These are phyloP conservation scores for Rhododendron williamsianum DNA, from an alignment of 148 eudicot genomes.

Conservation along the genomic window DNA sequence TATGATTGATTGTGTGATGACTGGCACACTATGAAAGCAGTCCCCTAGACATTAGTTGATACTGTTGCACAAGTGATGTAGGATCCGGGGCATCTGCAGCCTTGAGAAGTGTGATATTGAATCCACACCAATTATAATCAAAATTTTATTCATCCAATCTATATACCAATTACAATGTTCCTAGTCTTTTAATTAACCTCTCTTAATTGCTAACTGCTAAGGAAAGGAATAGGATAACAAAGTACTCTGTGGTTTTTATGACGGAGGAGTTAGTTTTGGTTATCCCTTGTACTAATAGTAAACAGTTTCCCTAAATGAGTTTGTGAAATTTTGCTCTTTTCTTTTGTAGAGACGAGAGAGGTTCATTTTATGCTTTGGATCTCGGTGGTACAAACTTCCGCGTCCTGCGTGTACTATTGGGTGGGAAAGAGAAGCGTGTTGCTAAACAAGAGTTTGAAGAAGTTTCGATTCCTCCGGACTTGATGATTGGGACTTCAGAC, in stretches of 20 bases:
- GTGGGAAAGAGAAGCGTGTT: slow-evolving; percentile 60
- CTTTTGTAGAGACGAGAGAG: slow-evolving; percentile 63
- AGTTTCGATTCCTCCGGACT: slow-evolving; percentile 74
- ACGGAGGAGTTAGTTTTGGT: not conserved
- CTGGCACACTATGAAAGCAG: not conserved
- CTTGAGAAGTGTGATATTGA: not conserved
- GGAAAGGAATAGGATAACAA: not conserved
- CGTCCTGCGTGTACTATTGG: slow-evolving; percentile 78
- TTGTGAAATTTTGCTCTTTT: slow-evolving; percentile 9
- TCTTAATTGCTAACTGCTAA: not conserved
- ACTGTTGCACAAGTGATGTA: not conserved
- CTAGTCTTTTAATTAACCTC: not conserved
- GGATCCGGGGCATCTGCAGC: not conserved
- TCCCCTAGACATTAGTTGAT: not conserved
- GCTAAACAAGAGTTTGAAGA: slow-evolving; percentile 72
- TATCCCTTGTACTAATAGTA: not conserved
- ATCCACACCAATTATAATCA: not conserved
- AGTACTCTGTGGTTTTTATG: not conserved
- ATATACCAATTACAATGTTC: not conserved
- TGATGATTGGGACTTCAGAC: slow-evolving; percentile 83
- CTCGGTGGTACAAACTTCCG: slow-evolving; percentile 99
- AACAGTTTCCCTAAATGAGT: not conserved
- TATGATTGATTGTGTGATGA: not conserved
- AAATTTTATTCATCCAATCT: not conserved
- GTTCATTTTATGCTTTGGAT: slow-evolving; percentile 91